A percentile compares a stretch with the other conserved stretches of the same genome.
phyloP scores from a whole-genome alignment of 1,139 yeast genomes.

The Diutina scorzettiae region DNA sequence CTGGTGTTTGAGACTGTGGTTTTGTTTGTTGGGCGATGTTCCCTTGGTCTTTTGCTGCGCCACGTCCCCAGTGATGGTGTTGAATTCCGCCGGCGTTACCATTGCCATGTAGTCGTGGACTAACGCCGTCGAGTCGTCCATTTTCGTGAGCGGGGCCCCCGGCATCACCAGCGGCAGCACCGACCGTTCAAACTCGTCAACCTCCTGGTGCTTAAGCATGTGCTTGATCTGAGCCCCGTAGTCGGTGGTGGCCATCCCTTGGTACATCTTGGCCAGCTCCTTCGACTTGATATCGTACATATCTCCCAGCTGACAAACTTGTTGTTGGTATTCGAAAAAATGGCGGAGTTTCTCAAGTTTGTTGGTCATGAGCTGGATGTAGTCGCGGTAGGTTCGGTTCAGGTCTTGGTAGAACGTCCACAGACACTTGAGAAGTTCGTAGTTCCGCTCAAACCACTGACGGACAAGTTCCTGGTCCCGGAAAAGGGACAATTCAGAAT shows the following conservation, averaged over 20 bases:
- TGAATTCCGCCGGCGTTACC: conserved; percentile 25
- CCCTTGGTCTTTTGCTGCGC: conserved; percentile 15
- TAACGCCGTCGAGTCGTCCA: conserved; percentile 8
- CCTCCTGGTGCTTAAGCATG: conserved; percentile 8
- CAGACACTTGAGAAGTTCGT: conserved; percentile 24
- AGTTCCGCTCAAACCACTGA: conserved; percentile 22
- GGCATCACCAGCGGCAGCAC: conserved; percentile 9
- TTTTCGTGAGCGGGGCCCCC: conserved; percentile 7
- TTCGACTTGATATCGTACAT: conserved; percentile 23
- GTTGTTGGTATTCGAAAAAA: conserved; percentile 29
- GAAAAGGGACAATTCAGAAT: conserved; percentile 12
- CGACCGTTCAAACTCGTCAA: conserved; percentile 2
- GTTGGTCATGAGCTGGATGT: conserved; percentile 20
- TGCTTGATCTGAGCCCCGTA: conserved; percentile 20
- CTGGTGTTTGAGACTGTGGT: conserved; percentile 18
- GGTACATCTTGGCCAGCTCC: conserved; percentile 24
- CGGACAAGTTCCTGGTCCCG: conserved; percentile 27
- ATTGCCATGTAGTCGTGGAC: conserved; percentile 36
- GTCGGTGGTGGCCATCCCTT: conserved; percentile 21
- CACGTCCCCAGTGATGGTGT: conserved; percentile 28
- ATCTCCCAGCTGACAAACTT: conserved; percentile 12
- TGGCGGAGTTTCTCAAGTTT: conserved; percentile 29
- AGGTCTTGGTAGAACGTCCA: conserved; percentile 28
- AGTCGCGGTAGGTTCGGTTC: conserved; percentile 23
- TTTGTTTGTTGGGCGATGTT: conserved; percentile 10